Evolutionary conservation across 2,329 filamentous ascomycete genomes (phyloP).

Genomic region (Pseudocercospora macadamiae): DNA sequence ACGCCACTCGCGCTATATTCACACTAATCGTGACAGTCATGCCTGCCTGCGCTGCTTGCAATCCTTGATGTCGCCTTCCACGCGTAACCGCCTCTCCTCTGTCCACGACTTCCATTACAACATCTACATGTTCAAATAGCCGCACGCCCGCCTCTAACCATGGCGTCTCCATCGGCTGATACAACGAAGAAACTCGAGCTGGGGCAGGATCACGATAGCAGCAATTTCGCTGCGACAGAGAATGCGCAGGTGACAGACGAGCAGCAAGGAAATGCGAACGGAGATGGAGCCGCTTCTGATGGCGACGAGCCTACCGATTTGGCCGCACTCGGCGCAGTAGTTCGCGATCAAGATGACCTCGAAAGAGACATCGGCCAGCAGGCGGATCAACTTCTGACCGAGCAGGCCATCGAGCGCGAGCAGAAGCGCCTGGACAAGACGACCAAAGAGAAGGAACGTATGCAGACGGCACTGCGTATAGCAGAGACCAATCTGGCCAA

Average conservation of each 20-base stretch:
- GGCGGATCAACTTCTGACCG: conserved; percentile 62
- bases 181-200: not conserved
- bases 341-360: conserved; percentile 85
- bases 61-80: not conserved
- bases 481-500: conserved; percentile 60
- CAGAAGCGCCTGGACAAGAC: conserved; percentile 65
- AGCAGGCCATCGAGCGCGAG: conserved; percentile 67
- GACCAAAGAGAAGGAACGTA: conserved; percentile 55
- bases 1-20: not conserved
- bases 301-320: conserved; percentile 45
- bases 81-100: not conserved
- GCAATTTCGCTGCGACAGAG: not conserved
- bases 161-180: not conserved
- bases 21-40: not conserved
- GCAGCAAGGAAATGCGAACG: not conserved
- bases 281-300: conserved; percentile 8
- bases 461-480: conserved; percentile 66
- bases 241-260: not conserved
- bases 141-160: not conserved
- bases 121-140: not conserved
- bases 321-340: conserved; percentile 43
- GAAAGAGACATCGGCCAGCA: conserved; percentile 80
- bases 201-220: not conserved
- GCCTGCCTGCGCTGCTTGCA: too few relatives aligned
- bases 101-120: not conserved